Conservation (phyloP, 352 stramenopile genomes). For the Aphanomyces cochlioides region DNA sequence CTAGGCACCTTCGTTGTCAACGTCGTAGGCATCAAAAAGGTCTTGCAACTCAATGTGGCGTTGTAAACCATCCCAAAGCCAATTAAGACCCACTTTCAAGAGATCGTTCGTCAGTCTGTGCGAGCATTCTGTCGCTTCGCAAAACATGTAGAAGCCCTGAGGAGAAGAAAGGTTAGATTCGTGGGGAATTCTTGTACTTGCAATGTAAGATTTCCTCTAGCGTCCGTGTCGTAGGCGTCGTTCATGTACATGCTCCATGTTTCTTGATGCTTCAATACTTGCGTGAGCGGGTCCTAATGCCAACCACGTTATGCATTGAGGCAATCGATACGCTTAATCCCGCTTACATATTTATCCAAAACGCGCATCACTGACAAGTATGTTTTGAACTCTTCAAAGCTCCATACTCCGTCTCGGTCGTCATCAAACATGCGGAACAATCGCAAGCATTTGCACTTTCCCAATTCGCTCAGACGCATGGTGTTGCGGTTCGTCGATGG, state of each 20-base stretch:
- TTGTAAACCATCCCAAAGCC: constrained; percentile 42
- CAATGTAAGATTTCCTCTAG: constrained; percentile 45
- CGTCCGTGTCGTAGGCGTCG: constrained; percentile 47
- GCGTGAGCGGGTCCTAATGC: constrained; percentile 7
- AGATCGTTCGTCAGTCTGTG: constrained; percentile 45
- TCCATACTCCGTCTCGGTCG: constrained; percentile 53
- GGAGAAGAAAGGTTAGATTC: background rate
- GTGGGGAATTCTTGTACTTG: constrained; percentile 13
- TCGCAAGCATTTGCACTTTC: constrained; percentile 40
- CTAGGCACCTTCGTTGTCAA: constrained; percentile 31
- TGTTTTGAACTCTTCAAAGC: constrained; percentile 55
- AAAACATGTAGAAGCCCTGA: constrained; percentile 51
- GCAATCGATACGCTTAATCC: background rate
- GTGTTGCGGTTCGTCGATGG: background rate
- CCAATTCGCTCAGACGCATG: constrained; percentile 19
- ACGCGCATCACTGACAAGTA: constrained; percentile 45
- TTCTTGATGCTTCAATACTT: constrained; percentile 41
- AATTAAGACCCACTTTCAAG: constrained; percentile 38
- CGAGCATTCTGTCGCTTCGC: constrained; percentile 47
- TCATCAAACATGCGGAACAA: constrained; percentile 57
- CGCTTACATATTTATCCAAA: background rate
- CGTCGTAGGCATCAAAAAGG: constrained; percentile 53
- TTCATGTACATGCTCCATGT: constrained; percentile 66
- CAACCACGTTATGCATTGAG: background rate
- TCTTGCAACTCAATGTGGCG: constrained; percentile 32